Conservation (phyloP, 495 filamentous ascomycete genomes). For the Xylaria intraflava region DNA sequence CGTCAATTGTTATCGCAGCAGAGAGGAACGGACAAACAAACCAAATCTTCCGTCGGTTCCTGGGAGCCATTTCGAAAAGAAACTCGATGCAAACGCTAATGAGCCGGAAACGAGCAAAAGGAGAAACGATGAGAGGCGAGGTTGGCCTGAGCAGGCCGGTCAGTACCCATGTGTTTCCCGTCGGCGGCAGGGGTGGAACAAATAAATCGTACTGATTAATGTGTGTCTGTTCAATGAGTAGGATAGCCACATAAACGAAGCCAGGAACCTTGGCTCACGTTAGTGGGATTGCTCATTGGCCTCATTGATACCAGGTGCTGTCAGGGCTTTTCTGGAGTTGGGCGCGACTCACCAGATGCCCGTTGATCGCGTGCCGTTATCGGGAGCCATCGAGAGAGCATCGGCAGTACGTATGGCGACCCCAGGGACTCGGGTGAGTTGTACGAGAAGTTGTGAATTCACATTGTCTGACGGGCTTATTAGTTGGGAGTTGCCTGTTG, state of each 20-base stretch:
- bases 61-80: conserved; percentile 39
- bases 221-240: conserved; percentile 39
- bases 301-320: not conserved
- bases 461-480: not conserved
- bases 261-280: conserved; percentile 29
- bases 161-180: not conserved
- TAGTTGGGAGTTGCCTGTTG: not conserved
- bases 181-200: not conserved
- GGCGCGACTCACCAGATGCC: conserved; percentile 33
- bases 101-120: conserved; percentile 26
- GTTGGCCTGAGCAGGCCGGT: conserved; percentile 28
- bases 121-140: conserved; percentile 33
- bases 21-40: conserved; percentile 10
- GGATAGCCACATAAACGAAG: conserved; percentile 40
- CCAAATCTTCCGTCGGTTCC: conserved; percentile 41
- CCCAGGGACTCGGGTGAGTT: not conserved
- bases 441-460: not conserved
- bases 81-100: conserved; percentile 32
- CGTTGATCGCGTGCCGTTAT: conserved; percentile 30
- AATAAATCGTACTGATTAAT: conserved; percentile 29
- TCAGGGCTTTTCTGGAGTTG: not conserved
- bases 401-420: not conserved
- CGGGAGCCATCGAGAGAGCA: conserved; percentile 28
- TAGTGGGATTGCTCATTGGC: not conserved
- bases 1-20: not conserved